These are phyloP conservation scores for Chamaecrista fasciculata DNA, from an alignment of 306 rosid genomes.

Conservation along the genomic window DNA sequence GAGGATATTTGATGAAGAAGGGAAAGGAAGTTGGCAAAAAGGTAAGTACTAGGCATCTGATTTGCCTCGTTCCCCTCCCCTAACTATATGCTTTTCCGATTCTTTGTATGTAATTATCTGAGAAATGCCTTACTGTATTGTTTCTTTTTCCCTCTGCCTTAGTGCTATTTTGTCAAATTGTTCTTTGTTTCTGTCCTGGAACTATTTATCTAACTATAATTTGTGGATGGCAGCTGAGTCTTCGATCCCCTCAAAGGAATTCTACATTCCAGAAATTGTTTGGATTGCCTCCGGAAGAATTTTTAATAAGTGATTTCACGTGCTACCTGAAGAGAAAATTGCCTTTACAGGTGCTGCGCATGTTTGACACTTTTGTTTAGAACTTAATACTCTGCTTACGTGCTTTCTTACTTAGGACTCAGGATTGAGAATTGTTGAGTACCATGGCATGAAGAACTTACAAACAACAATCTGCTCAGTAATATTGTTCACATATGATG, in stretches of 20 bases:
- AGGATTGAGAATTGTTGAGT: neutral
- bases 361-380: conserved; percentile 11
- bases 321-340: conserved; percentile 74
- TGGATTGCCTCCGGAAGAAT: conserved; percentile 82
- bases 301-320: conserved; percentile 78
- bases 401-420: too few species aligned
- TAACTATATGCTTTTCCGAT: neutral
- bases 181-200: conserved; percentile 2
- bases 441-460: conserved; percentile 7
- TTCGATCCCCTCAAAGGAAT: conserved; percentile 79
- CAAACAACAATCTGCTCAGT: neutral
- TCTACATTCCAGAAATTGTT: conserved; percentile 88
- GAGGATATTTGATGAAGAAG: conserved; percentile 80
- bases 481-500: conserved; percentile 18
- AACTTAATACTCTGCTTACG: neutral
- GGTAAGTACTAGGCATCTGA: conserved; percentile 39
- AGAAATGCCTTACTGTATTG: neutral
- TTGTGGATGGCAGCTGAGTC: conserved; percentile 55
- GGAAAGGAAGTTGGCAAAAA: conserved; percentile 98
- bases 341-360: conserved; percentile 64
- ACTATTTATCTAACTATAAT: conserved; percentile 28
- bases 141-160: neutral
- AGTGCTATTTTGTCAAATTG: neutral
- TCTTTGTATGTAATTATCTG: neutral
- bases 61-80: neutral